Evolutionary conservation across 2,329 filamentous ascomycete genomes (phyloP).

Genomic region (Penicillium expansum): DNA sequence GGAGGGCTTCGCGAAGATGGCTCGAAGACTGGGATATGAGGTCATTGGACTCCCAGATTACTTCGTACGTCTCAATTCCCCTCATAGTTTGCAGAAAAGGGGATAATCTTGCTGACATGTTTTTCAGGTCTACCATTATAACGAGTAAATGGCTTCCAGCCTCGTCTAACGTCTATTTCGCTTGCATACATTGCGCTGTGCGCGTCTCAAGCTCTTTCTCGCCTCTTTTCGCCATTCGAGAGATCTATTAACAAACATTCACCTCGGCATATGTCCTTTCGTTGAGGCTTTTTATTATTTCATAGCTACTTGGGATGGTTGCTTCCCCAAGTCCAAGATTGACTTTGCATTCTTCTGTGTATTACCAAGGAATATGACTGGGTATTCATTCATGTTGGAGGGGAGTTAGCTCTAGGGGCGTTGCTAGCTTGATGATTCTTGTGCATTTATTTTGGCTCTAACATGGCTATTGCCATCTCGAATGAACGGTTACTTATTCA

Average conservation of each 20-base stretch:
- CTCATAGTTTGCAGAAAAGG: not conserved
- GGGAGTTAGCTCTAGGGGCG: not conserved
- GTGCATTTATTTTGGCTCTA: slow-evolving; percentile 4
- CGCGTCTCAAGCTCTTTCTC: not conserved
- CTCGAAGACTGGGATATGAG: slow-evolving; percentile 78
- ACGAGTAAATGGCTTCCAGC: slow-evolving; percentile 58
- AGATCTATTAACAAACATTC: not conserved
- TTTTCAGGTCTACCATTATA: slow-evolving; percentile 78
- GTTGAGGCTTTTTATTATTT: not conserved
- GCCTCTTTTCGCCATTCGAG: not conserved
- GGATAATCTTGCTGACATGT: slow-evolving; percentile 6
- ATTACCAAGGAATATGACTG: slow-evolving; percentile 6
- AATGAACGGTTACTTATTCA: slow-evolving; percentile 1
- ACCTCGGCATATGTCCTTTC: not conserved
- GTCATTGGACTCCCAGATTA: slow-evolving; percentile 93
- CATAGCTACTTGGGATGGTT: slow-evolving; percentile 1
- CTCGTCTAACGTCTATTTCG: not conserved
- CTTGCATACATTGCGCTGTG: slow-evolving; percentile 6
- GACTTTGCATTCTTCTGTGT: slow-evolving; percentile 3
- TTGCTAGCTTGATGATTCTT: slow-evolving; percentile 7
- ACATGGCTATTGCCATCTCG: not conserved
- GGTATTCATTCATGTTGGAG: slow-evolving; percentile 1
- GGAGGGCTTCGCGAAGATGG: slow-evolving; percentile 98
- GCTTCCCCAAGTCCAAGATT: not conserved
- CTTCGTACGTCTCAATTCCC: slow-evolving; percentile 60